These are phyloP conservation scores for Fusarium falciforme DNA, from an alignment of 2,329 filamentous ascomycete genomes.

Conservation along the genomic window DNA sequence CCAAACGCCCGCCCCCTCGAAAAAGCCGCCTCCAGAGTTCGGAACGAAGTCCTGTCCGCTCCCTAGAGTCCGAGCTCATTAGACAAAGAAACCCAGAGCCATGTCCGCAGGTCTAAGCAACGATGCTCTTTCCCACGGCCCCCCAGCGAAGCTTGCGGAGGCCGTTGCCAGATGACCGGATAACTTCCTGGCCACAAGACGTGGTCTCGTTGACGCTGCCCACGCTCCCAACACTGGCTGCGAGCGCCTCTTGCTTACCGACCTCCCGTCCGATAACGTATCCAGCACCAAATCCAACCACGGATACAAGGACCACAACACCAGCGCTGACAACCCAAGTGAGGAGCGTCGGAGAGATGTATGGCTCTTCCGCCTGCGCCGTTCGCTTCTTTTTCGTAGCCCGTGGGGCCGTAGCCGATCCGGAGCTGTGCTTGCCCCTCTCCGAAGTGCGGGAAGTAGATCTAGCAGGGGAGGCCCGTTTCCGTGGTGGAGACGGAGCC, in stretches of 20 bases:
- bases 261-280: conserved; percentile 76
- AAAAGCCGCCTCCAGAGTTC: conserved; percentile 4
- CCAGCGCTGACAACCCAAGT: conserved; percentile 75
- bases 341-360: conserved; percentile 69
- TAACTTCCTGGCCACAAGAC: conserved; percentile 65
- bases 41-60: conserved; percentile 2
- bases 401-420: conserved; percentile 54
- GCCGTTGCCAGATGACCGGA: conserved; percentile 62
- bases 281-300: conserved; percentile 76
- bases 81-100: conserved; percentile 3
- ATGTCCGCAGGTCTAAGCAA: conserved; percentile 50
- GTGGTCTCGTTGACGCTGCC: conserved; percentile 58
- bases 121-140: conserved; percentile 62
- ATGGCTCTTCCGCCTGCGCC: conserved; percentile 51
- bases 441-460: conserved; percentile 51
- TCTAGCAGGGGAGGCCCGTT: conserved; percentile 45
- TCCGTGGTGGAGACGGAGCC: conserved; percentile 39
- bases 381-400: conserved; percentile 71
- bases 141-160: conserved; percentile 67
- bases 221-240: conserved; percentile 48
- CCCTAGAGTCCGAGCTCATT: not conserved
- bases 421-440: conserved; percentile 63
- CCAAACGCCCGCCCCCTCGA: conserved; percentile 8
- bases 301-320: conserved; percentile 74
- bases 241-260: conserved; percentile 69